phyloP scores from a whole-genome alignment of 345 rosid species.

The Lepidium didymum region DNA sequence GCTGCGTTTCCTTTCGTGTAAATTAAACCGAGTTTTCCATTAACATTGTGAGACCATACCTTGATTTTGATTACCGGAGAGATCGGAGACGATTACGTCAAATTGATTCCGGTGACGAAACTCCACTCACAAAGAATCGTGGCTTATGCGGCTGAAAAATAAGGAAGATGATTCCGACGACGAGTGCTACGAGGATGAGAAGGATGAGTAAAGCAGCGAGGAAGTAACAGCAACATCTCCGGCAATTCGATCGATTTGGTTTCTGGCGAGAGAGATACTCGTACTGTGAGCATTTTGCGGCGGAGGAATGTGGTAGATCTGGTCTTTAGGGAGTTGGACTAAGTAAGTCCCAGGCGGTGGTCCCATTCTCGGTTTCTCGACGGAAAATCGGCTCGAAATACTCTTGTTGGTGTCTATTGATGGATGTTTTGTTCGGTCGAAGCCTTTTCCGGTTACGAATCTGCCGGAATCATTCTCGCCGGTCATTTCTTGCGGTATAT shows the following conservation, averaged over 20 bases:
- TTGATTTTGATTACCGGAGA: conserved; percentile 47
- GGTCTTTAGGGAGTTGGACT: conserved; percentile 49
- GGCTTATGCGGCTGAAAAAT: conserved; percentile 59
- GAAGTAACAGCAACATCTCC: conserved; percentile 40
- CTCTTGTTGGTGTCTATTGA: conserved; percentile 13
- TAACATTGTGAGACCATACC: conserved; percentile 44
- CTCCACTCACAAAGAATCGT: conserved; percentile 36
- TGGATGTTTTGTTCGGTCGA: neutral
- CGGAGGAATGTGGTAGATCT: conserved; percentile 57
- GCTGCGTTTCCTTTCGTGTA: conserved; percentile 39
- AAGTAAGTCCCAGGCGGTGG: conserved; percentile 41
- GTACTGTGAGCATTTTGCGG: conserved; percentile 42
- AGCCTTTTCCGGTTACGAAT: neutral
- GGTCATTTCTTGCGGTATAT: neutral
- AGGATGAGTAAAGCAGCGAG: conserved; percentile 25
- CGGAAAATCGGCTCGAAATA: conserved; percentile 10
- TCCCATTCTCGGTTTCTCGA: neutral
- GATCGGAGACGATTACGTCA: conserved; percentile 31
- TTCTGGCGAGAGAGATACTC: conserved; percentile 43
- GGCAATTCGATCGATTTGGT: conserved; percentile 24
- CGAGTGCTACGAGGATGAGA: conserved; percentile 29
- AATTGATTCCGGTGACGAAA: conserved; percentile 52
- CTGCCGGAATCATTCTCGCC: neutral
- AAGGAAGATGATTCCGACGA: conserved; percentile 49
- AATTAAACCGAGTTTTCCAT: conserved; percentile 51